Percentiles rank a stretch among this genome's conserved stretches.
Evolutionary conservation across 148 eudicot species (phyloP).

Genomic region (Heliamphora exappendiculata): DNA sequence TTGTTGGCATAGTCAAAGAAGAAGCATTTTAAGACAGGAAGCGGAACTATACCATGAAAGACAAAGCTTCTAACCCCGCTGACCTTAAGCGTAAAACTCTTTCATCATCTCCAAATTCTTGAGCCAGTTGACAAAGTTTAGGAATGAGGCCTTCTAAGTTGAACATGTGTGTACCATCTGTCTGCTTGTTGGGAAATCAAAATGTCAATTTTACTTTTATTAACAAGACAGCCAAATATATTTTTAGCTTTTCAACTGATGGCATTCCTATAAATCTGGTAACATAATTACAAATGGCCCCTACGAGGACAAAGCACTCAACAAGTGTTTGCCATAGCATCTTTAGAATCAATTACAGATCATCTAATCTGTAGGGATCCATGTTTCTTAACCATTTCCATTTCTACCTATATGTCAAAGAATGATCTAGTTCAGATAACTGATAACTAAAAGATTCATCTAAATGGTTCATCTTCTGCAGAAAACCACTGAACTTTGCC

Average conservation of each 20-base stretch:
- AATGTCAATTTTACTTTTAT: constrained; percentile 13
- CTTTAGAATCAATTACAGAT: background rate
- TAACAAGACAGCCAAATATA: background rate
- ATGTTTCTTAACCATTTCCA: background rate
- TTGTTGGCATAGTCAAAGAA: background rate
- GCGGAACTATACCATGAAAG: constrained; percentile 51
- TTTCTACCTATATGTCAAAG: background rate
- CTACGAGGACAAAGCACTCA: background rate
- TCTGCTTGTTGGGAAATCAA: constrained; percentile 28
- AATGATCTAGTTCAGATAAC: background rate
- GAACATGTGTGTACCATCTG: constrained; percentile 74
- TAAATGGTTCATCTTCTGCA: background rate
- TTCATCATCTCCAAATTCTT: constrained; percentile 78
- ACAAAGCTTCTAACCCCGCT: constrained; percentile 77
- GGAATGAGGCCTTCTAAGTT: constrained; percentile 81
- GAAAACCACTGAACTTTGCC: background rate
- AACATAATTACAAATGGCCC: background rate
- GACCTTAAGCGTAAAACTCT: constrained; percentile 59
- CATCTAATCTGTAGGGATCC: background rate
- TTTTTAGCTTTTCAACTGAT: background rate
- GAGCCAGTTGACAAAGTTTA: constrained; percentile 79
- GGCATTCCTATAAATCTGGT: background rate
- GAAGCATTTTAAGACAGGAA: background rate
- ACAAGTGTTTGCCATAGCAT: background rate
- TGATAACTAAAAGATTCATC: background rate